These are phyloP conservation scores for Cajanus cajan DNA, from an alignment of 306 rosid genomes.

Conservation along the genomic window DNA sequence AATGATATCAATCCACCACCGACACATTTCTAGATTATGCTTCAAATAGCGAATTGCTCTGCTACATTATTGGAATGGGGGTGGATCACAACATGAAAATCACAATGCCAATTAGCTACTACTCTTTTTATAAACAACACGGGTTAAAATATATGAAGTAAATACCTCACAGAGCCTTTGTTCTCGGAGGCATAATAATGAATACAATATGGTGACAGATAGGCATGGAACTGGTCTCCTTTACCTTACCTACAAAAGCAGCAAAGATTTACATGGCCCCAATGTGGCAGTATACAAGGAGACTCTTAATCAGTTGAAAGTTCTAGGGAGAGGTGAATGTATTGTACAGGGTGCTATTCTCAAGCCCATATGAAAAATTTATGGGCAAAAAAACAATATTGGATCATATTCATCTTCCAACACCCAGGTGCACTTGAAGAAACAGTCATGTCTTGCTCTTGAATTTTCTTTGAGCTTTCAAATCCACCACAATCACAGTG, in stretches of 20 bases:
- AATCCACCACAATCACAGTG: slow-evolving; percentile 76
- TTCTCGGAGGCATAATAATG: slow-evolving; percentile 64
- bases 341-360: slow-evolving; percentile 50
- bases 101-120: slow-evolving; percentile 37
- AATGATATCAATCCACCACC: slow-evolving; percentile 16
- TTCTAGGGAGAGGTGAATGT: slow-evolving; percentile 39
- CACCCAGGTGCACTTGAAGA: slow-evolving; percentile 19
- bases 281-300: slow-evolving; percentile 37
- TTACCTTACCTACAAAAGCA: slow-evolving; percentile 35
- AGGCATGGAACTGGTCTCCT: slow-evolving; percentile 36
- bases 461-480: slow-evolving; percentile 87
- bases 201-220: slow-evolving; percentile 50
- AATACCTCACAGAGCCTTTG: slow-evolving; percentile 61
- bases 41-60: not conserved
- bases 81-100: slow-evolving; percentile 20
- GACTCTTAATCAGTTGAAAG: slow-evolving; percentile 36
- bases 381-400: slow-evolving; percentile 52
- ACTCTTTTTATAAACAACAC: slow-evolving; percentile 40
- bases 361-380: slow-evolving; percentile 60
- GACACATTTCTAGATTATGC: not conserved
- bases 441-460: slow-evolving; percentile 64
- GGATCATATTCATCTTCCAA: slow-evolving; percentile 28
- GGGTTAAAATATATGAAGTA: slow-evolving; percentile 38
- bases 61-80: not conserved
- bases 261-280: slow-evolving; percentile 66